Evolutionary conservation across 495 filamentous ascomycete species (phyloP), one percentile per base, ranked within the genome.

Genomic region (Baudoinia panamericana): DNA sequence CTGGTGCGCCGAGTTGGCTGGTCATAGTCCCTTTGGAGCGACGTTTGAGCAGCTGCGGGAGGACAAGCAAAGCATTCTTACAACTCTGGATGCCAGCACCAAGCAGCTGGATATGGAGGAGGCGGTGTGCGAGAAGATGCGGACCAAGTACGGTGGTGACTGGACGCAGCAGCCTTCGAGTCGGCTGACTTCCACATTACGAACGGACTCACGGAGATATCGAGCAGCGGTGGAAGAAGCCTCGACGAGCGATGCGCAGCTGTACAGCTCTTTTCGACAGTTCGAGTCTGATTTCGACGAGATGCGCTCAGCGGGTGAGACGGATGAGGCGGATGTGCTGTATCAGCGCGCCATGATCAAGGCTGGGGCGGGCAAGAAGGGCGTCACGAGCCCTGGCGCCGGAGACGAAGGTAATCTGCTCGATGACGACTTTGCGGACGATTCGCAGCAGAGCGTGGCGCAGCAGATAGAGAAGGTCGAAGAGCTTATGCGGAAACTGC

Each of bases 61-160:
- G 25, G 78, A 86, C 41, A 95, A 90, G 59, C 67, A 78, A 26
- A 68, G 70, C 20, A 80, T 94, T 7, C 53, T 78, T 7, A 61
- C 70, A 2, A 68, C 78, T 7, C 58, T 97, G 39, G 85, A 93
- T 47, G 69, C 70, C 43, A 83, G 82, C 53, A 79, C 73, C 28
- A 93, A 90, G 52, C 81, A 87, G 51, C 56, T 97, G 8, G 90
- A 96, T 51, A 78, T 88, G 73, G 90, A 97, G 59, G 92, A 95
- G 63, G 90, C 82, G 40, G 86, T 96, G 5, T 97, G 90, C 58
- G 90, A 97, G 62, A 95, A 94, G 67, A 97, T 97, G 90, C 75
- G 90, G 36, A 92, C 86, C 2, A 97, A 97, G 60, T 95, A 95
- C 57, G 87, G 90, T 22, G 71, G 66, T 9, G 90, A 95, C 31